These are phyloP conservation scores for Agapanthus africanus DNA, from an alignment of 106 monocot genomes.

Conservation along the genomic window DNA sequence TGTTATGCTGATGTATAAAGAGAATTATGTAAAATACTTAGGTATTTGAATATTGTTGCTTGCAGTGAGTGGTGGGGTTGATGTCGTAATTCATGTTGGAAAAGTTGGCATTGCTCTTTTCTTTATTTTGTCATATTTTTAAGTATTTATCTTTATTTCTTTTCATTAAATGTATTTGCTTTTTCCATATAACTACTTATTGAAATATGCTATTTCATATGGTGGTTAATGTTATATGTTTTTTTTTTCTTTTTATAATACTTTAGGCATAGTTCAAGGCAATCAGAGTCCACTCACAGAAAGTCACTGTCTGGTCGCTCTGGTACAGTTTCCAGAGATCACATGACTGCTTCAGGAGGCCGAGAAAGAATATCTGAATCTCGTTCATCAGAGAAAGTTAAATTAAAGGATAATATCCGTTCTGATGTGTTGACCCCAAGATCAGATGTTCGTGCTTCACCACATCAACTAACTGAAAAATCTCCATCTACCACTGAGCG, in stretches of 20 bases:
- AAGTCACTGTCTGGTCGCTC: slow-evolving; percentile 18
- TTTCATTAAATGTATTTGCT: neutral
- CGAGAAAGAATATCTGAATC: slow-evolving; percentile 29
- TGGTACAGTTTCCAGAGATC: slow-evolving; percentile 17
- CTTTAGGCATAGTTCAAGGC: slow-evolving; percentile 44
- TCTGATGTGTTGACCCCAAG: slow-evolving; percentile 30
- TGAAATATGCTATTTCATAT: neutral
- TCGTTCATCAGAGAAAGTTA: slow-evolving; percentile 23
- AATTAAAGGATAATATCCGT: slow-evolving; percentile 23
- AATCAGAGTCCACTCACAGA: slow-evolving; percentile 29
- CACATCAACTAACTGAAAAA: slow-evolving; percentile 18
- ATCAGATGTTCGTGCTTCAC: slow-evolving; percentile 22
- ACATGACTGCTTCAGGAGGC: slow-evolving; percentile 22
- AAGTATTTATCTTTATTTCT: neutral
- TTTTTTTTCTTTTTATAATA: neutral
- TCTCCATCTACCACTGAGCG: slow-evolving; percentile 24
- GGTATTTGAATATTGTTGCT: neutral
- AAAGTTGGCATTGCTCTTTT: neutral
- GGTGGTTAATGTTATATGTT: neutral
- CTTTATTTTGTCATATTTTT: neutral
- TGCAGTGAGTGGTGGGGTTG: neutral
- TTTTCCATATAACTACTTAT: neutral
- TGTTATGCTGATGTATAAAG: neutral
- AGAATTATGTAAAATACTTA: neutral
- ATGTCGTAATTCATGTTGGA: neutral